Percentiles rank a stretch among this genome's conserved stretches.
phyloP scores from a whole-genome alignment of 306 rosid species.

The Trifolium dubium region DNA sequence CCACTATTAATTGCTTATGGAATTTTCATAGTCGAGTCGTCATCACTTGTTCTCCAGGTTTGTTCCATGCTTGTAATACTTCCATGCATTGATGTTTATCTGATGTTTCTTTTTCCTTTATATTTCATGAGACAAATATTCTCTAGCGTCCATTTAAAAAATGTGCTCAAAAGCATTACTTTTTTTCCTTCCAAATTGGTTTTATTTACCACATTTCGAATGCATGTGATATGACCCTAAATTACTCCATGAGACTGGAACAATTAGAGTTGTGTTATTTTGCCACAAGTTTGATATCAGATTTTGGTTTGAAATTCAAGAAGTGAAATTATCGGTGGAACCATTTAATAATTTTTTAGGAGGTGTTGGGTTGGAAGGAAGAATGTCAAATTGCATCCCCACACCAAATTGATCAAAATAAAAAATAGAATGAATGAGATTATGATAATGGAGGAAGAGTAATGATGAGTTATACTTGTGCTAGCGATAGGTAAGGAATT shows the following conservation, averaged over 20 bases:
- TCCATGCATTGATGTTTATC: slow-evolving; percentile 8
- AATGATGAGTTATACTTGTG: slow-evolving; percentile 1
- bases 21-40: slow-evolving; percentile 71
- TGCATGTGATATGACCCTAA: slow-evolving; percentile 15
- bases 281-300: background rate
- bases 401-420: background rate
- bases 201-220: background rate
- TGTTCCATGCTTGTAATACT: slow-evolving; percentile 30
- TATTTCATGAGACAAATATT: background rate
- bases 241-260: slow-evolving; percentile 4
- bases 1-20: slow-evolving; percentile 83
- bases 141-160: background rate
- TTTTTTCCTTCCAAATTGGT: background rate
- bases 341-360: no score
- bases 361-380: no score
- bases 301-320: background rate
- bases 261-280: background rate
- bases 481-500: no score
- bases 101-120: background rate
- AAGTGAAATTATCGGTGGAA: no score
- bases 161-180: slow-evolving; percentile 13
- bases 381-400: background rate
- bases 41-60: slow-evolving; percentile 79
- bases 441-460: background rate
- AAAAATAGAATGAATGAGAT: background rate